Evolutionary conservation across 306 rosid species (phyloP), one percentile per base, ranked within the genome.

Genomic region (Echinosophora koreensis): DNA sequence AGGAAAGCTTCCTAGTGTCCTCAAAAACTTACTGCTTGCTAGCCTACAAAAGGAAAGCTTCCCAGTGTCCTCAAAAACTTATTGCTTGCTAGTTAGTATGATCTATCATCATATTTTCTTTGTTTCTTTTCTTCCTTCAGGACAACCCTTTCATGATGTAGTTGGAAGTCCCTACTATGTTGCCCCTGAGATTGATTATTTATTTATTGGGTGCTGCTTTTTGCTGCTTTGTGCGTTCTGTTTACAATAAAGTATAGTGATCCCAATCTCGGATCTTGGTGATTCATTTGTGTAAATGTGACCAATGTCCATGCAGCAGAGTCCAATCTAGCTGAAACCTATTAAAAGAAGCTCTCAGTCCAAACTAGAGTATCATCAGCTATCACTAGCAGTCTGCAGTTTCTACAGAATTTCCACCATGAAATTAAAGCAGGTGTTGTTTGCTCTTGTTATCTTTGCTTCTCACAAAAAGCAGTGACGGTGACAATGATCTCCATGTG

Each of bases 121-220:
- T 62, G 57, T 68, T 55, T 81, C 54, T 57, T 54, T 68, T 75
- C 41, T 54, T 55, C 63, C 77, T 70, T 77, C 80, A 93, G 98
- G 96, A 93, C n/a, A n/a, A 87, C 7, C 69, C 60, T 93, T 90
- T 63, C 67, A 46, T 57, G 98, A 93, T 60, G 88, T 90, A 10
- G 94, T 93, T 80, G 98, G 98, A 81, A 93, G 98, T 84, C 93
- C 94, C 37, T 90, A 90, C 79, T 93, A 93, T 77, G 90, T 93
- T 74, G 98, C 98, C 55, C 98, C 98, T 28, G 98, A 93, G 84
- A 88, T 93, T n/a, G n/a, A n/a, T n/a, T n/a, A n/a, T n/a, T n/a
- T n/a, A n/a, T n/a, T n/a, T n/a, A n/a, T n/a, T n/a, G n/a, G n/a
- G n/a, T n/a, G n/a, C n/a, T n/a, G n/a, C n/a, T n/a, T n/a, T n/a